Percentiles rank a stretch among this genome's conserved stretches.
These are phyloP conservation scores for Talaromyces islandicus DNA, from an alignment of 2,329 filamentous ascomycete genomes.

Conservation along the genomic window DNA sequence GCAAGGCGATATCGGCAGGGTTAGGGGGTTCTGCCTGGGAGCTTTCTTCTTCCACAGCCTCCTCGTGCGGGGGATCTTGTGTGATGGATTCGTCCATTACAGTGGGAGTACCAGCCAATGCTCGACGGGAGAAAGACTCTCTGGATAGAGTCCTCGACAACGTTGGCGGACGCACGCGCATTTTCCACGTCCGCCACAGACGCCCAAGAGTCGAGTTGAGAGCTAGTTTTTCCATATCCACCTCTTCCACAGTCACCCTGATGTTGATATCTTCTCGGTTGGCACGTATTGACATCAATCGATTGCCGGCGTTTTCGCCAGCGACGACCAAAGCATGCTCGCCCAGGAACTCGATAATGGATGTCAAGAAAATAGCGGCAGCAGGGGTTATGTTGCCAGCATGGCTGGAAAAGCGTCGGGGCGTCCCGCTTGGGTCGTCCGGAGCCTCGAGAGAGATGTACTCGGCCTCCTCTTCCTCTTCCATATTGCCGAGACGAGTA, in stretches of 20 bases:
- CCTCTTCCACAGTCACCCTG: constrained; percentile 76
- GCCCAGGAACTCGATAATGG: constrained; percentile 87
- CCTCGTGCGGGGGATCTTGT: constrained; percentile 10
- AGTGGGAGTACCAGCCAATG: constrained; percentile 27
- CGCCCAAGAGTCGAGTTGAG: constrained; percentile 82
- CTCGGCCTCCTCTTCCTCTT: constrained; percentile 93
- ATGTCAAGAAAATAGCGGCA: constrained; percentile 92
- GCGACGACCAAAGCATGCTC: constrained; percentile 86
- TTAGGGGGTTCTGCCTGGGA: constrained; percentile 19
- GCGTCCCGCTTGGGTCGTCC: constrained; percentile 50
- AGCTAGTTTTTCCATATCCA: constrained; percentile 88
- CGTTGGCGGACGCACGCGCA: constrained; percentile 46
- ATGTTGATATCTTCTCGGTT: constrained; percentile 43
- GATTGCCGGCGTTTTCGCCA: constrained; percentile 66
- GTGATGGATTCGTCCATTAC: constrained; percentile 25
- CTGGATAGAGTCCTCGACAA: constrained; percentile 37
- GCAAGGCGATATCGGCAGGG: constrained; percentile 25
- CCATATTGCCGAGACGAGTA: constrained; percentile 90
- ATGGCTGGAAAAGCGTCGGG: constrained; percentile 50
- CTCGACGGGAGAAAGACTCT: constrained; percentile 33
- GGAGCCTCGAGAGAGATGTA: constrained; percentile 77
- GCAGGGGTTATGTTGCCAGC: constrained; percentile 74
- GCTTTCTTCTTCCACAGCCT: constrained; percentile 9
- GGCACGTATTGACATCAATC: constrained; percentile 26
- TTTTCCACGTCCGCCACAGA: constrained; percentile 94